These are phyloP conservation scores for Nitzschia putrida DNA, from an alignment of 108 stramenopile species.

Conservation along the genomic window DNA sequence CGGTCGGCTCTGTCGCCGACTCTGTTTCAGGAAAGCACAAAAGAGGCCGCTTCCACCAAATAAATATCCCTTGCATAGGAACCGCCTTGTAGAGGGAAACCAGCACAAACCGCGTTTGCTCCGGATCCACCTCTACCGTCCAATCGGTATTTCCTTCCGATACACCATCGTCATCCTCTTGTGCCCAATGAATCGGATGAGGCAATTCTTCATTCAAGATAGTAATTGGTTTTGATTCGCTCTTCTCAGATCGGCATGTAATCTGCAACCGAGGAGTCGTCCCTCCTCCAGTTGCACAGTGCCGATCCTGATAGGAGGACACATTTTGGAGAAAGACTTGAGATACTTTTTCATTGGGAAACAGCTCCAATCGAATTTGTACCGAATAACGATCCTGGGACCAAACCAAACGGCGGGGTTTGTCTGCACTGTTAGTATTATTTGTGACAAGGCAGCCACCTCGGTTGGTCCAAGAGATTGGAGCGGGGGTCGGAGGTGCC, in stretches of 20 bases:
- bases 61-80: slow-evolving; percentile 54
- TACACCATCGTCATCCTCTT: slow-evolving; percentile 39
- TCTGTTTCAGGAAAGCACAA: slow-evolving; percentile 30
- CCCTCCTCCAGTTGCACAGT: slow-evolving; percentile 26
- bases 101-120: slow-evolving; percentile 20
- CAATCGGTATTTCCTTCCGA: slow-evolving; percentile 36
- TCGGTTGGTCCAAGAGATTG: slow-evolving; percentile 21
- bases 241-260: not conserved
- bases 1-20: not conserved
- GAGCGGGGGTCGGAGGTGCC: not conserved
- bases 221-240: not conserved
- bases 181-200: slow-evolving; percentile 43
- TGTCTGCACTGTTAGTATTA: not conserved
- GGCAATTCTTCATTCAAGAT: slow-evolving; percentile 44
- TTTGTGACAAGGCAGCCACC: slow-evolving; percentile 20
- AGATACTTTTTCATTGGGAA: slow-evolving; percentile 11
- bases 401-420: slow-evolving; percentile 36
- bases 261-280: slow-evolving; percentile 3
- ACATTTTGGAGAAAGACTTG: slow-evolving; percentile 19
- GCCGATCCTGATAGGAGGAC: slow-evolving; percentile 34
- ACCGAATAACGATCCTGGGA: slow-evolving; percentile 50
- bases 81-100: slow-evolving; percentile 52
- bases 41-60: slow-evolving; percentile 58
- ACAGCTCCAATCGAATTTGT: slow-evolving; percentile 32
- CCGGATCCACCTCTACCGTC: slow-evolving; percentile 23